A percentile compares a stretch with the other conserved stretches of the same genome.
Evolutionary conservation across 163 green algal species (phyloP).

Genomic region (Trebouxia gelatinosa): DNA sequence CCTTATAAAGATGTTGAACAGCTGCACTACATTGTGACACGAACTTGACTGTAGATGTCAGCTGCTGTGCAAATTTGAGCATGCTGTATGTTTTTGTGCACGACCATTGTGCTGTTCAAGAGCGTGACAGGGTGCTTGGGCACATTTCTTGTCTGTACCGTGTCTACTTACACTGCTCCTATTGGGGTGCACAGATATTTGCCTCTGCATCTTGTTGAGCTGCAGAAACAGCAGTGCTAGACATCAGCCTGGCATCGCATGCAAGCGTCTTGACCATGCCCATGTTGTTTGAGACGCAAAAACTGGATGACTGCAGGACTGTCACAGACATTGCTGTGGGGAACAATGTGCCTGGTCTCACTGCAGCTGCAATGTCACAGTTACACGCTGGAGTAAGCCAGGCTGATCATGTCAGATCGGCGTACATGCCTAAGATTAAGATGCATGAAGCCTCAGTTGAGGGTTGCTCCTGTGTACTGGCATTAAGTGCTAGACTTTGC

Average conservation of each 20-base stretch:
- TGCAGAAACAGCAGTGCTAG: no score
- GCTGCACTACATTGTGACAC: no score
- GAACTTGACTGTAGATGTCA: neutral
- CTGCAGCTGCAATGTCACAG: neutral
- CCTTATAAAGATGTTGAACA: no score
- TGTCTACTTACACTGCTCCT: neutral
- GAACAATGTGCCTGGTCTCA: slow-evolving; percentile 64
- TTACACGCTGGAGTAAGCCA: no score
- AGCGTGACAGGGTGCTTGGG: no score
- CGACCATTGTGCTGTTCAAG: neutral
- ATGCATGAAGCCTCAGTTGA: no score
- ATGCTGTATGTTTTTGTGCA: neutral
- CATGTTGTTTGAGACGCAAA: neutral
- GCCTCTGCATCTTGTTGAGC: no score
- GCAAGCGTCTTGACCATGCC: no score
- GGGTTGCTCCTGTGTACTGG: neutral
- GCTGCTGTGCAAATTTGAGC: neutral
- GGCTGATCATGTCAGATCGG: neutral
- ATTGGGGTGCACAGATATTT: no score
- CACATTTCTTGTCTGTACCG: no score
- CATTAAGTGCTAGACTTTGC: neutral
- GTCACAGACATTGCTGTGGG: slow-evolving; percentile 78
- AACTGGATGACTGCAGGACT: slow-evolving; percentile 49
- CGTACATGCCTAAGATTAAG: neutral
- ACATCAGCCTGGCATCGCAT: no score